Base-by-base conservation (phyloP, 108 stramenopile genomes). In the Schizochytrium sp. region DNA sequence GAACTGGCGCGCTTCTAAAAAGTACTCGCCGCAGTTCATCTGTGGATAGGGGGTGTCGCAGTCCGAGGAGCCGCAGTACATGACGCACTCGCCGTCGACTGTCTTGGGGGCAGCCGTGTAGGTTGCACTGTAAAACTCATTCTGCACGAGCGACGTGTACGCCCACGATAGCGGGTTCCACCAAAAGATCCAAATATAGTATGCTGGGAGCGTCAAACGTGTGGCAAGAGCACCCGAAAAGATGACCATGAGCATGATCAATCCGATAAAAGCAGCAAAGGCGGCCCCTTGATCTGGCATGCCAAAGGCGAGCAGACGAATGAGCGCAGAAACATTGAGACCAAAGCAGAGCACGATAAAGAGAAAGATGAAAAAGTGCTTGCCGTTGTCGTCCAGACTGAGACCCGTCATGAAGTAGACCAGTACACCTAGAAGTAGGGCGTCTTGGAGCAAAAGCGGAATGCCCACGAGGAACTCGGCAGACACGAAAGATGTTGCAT, bases 391-490 rank as follows among this genome's bases (percentile, higher is more conserved):
- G 3, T 69, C 63, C 10, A 41, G 41, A 41, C 63, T 69, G 18
- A 72, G n/a, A 14, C 90, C 91, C 45, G 47, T 91, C 89, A 91
- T 89, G 58, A 89, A 94, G 71, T 94, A 94, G 5, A 93, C 51
- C 23, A 91, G 51, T 10, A 89, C 72, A 23, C 88, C 90, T 34
- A 91, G 92, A 28, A 93, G 10, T 19, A 90, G 18, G 12, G 89
- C 76, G 29, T 92, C 90, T 4, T 87, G 18, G 16, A 87, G 5
- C 53, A 88, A 57, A 12, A 91, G 43, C 4, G 90, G 72, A 5
- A 87, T 23, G 23, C 5, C 6, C n/a, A 57, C 6, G 34, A 90
- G 48, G 28, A 29, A 45, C 10, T 25, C 44, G 55, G 58, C 58
- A 16, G 89, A 58, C 12, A 41, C 34, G 87, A 89, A 91, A 29